Evolutionary conservation across 1,284 basidiomycete species (phyloP).

Genomic region (Apiotrichum sp.): DNA sequence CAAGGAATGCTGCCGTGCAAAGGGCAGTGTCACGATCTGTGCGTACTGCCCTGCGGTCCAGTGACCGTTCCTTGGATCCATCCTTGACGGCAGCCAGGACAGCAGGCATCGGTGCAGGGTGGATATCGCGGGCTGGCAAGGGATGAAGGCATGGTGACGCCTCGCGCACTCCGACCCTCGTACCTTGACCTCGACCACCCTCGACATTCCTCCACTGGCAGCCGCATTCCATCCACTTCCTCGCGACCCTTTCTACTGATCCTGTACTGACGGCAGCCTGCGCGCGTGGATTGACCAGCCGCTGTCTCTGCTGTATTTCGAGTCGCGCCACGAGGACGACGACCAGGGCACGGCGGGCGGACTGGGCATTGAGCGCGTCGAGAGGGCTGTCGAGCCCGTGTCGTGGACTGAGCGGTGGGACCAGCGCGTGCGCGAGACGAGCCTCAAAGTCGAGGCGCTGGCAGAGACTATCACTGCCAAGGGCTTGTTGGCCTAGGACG

Average conservation of each 20-base stretch:
- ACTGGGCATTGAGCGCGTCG: conserved; percentile 63
- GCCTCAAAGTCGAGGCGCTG: conserved; percentile 59
- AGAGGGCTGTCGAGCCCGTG: conserved; percentile 72
- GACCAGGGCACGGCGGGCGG: conserved; percentile 88
- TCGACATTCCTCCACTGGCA: too few species aligned
- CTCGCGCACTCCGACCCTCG: too few species aligned
- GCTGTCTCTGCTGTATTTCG: conserved; percentile 84
- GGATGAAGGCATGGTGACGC: too few species aligned
- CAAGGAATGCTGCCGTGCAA: too few species aligned
- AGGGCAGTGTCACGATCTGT: too few species aligned
- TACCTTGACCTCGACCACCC: too few species aligned
- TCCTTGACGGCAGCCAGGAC: too few species aligned
- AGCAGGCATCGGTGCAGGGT: too few species aligned
- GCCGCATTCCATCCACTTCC: not conserved
- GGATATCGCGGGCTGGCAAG: too few species aligned
- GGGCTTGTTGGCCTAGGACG: not conserved
- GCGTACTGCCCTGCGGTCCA: too few species aligned
- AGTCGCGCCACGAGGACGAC: conserved; percentile 68
- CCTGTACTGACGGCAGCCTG: conserved; percentile 45
- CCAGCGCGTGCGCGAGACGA: conserved; percentile 74
- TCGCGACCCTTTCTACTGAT: not conserved
- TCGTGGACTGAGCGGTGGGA: conserved; percentile 89
- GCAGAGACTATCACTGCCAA: not conserved
- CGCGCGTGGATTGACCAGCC: conserved; percentile 91
- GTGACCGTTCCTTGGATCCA: too few species aligned